These are phyloP conservation scores for Fragaria ananassa DNA, from an alignment of 306 rosid genomes.

Conservation along the genomic window DNA sequence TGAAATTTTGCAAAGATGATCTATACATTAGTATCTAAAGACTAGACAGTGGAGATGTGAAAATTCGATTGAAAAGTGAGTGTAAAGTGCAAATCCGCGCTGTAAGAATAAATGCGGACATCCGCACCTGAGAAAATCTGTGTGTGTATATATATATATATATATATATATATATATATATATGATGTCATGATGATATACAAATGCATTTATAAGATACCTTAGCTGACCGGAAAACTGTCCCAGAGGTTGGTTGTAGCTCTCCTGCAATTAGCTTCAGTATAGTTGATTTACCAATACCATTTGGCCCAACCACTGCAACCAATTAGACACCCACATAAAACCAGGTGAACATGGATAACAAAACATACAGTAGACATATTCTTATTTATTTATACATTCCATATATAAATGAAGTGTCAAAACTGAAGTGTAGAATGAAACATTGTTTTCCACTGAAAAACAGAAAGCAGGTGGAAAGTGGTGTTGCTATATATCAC, in stretches of 20 bases:
- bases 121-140: too few species aligned
- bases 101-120: too few species aligned
- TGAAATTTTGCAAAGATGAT: too few species aligned
- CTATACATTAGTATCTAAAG: too few species aligned
- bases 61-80: too few species aligned
- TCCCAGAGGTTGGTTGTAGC: slow-evolving; percentile 92
- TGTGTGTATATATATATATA: too few species aligned
- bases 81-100: too few species aligned
- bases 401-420: not conserved
- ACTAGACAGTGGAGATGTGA: too few species aligned
- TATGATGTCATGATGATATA: not conserved
- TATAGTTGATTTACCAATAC: slow-evolving; percentile 97
- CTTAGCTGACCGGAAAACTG: slow-evolving; percentile 97
- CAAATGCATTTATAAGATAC: slow-evolving; percentile 23
- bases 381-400: not conserved
- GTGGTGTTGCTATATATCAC: not conserved
- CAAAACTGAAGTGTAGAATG: not conserved
- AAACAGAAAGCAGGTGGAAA: not conserved
- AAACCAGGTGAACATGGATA: slow-evolving; percentile 17
- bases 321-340: slow-evolving; percentile 26
- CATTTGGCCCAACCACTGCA: slow-evolving; percentile 99
- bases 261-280: slow-evolving; percentile 98
- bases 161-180: not conserved
- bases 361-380: not conserved
- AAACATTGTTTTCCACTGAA: not conserved